Evolutionary conservation across 441 rosid genomes (phyloP).

Genomic region (Gossypium schwendimanii): DNA sequence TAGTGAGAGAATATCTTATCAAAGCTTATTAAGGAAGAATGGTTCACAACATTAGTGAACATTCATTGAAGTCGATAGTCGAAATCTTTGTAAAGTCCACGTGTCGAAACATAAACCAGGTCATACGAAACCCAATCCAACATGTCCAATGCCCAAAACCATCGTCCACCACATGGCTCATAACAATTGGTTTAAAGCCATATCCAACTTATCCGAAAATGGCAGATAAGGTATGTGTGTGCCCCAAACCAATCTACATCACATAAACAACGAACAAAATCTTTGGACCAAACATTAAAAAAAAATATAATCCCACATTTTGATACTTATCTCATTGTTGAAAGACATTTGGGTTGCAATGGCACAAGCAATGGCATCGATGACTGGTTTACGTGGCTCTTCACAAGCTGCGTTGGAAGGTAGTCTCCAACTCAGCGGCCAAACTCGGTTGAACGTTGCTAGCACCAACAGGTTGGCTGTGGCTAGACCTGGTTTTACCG

Average conservation of each 20-base stretch:
- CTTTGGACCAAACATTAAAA: neutral
- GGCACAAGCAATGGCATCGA: conserved; percentile 82
- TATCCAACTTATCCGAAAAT: conserved; percentile 48
- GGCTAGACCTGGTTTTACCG: conserved; percentile 28
- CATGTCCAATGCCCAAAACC: conserved; percentile 23
- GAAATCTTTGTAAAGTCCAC: conserved; percentile 17
- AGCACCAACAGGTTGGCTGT: conserved; percentile 20
- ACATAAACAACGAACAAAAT: conserved; percentile 16
- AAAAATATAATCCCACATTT: conserved; percentile 22
- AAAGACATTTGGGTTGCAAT: conserved; percentile 17
- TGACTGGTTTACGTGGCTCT: conserved; percentile 60
- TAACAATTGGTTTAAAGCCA: conserved; percentile 24
- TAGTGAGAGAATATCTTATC: neutral
- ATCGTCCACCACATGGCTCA: conserved; percentile 10
- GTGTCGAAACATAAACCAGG: conserved; percentile 18
- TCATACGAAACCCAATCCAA: conserved; percentile 25
- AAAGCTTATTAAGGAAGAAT: neutral
- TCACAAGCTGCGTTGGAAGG: conserved; percentile 64
- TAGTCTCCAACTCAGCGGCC: conserved; percentile 54
- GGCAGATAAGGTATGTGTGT: conserved; percentile 50
- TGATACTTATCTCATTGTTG: neutral
- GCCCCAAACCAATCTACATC: conserved; percentile 34
- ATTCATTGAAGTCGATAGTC: neutral
- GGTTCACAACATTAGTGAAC: neutral
- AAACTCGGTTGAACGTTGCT: conserved; percentile 38